phyloP scores from a whole-genome alignment of 352 stramenopile species.

The Globisporangium nodosum region DNA sequence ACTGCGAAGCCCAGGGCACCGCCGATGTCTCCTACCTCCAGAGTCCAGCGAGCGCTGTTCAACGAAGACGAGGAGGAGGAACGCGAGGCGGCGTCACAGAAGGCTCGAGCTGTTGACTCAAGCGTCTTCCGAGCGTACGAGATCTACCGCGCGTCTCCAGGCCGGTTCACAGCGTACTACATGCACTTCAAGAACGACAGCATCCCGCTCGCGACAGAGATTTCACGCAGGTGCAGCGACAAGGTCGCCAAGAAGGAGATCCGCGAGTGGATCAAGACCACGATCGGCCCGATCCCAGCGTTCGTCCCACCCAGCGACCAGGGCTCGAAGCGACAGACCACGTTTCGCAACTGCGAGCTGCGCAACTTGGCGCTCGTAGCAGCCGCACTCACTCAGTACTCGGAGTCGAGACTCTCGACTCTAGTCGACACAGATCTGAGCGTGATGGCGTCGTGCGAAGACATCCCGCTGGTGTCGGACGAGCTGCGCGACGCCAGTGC shows the following conservation, averaged over 20 bases:
- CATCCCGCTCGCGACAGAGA: conserved; percentile 5
- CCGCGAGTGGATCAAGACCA: conserved; percentile 3
- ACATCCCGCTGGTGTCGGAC: conserved; percentile 12
- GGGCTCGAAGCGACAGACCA: not conserved
- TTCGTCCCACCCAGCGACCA: not conserved
- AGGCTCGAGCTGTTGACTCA: not conserved
- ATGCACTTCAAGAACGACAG: conserved; percentile 9
- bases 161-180: conserved; percentile 3
- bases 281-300: conserved; percentile 2
- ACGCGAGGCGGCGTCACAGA: not conserved
- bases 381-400: conserved; percentile 3
- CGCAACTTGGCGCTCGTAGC: conserved; percentile 10
- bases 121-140: conserved; percentile 1
- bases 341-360: conserved; percentile 6
- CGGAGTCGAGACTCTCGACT: conserved; percentile 2
- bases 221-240: conserved; percentile 7
- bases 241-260: conserved; percentile 4
- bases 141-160: not conserved
- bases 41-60: not conserved
- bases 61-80: not conserved
- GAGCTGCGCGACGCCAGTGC: conserved; percentile 3
- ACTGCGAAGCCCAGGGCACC: not conserved
- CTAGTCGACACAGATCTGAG: conserved; percentile 1
- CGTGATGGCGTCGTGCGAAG: not conserved
- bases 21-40: not conserved